These are phyloP conservation scores for Camelina hispida DNA, from an alignment of 345 rosid genomes.

Conservation along the genomic window DNA sequence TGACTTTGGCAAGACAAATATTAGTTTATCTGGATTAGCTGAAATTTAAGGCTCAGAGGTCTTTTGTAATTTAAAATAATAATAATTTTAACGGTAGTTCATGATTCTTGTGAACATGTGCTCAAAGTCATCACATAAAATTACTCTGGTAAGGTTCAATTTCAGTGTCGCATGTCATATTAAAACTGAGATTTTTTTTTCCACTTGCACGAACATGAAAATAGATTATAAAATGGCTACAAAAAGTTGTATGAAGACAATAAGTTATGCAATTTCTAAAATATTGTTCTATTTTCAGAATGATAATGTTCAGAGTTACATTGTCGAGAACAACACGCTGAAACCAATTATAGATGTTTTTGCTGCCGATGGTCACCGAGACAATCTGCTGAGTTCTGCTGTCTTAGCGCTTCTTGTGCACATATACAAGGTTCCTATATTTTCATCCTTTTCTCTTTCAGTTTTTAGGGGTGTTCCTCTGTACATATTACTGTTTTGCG, in stretches of 20 bases:
- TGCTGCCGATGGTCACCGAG: slow-evolving; percentile 68
- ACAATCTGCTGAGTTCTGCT: slow-evolving; percentile 76
- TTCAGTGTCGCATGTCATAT: slow-evolving; percentile 25
- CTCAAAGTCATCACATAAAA: neutral
- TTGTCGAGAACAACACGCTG: slow-evolving; percentile 79
- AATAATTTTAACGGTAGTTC: neutral
- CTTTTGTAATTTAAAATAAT: neutral
- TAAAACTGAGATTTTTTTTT: neutral
- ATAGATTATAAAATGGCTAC: neutral
- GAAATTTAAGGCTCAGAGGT: slow-evolving; percentile 1
- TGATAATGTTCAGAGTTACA: slow-evolving; percentile 70
- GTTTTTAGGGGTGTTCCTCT: slow-evolving; percentile 35
- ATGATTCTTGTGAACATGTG: slow-evolving; percentile 22
- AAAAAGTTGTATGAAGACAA: neutral
- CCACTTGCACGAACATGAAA: neutral
- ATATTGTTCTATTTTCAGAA: slow-evolving; percentile 61
- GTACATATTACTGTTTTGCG: slow-evolving; percentile 28
- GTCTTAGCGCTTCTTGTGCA: slow-evolving; percentile 82
- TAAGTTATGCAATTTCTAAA: slow-evolving; percentile 15
- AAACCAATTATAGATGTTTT: slow-evolving; percentile 79
- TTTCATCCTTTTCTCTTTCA: slow-evolving; percentile 20
- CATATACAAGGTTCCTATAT: slow-evolving; percentile 70
- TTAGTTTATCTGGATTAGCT: slow-evolving; percentile 19
- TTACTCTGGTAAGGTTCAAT: slow-evolving; percentile 13
- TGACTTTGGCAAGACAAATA: neutral